Evolutionary conservation across 169 alveolate species (phyloP).

Genomic region (Eimeria praecox): DNA sequence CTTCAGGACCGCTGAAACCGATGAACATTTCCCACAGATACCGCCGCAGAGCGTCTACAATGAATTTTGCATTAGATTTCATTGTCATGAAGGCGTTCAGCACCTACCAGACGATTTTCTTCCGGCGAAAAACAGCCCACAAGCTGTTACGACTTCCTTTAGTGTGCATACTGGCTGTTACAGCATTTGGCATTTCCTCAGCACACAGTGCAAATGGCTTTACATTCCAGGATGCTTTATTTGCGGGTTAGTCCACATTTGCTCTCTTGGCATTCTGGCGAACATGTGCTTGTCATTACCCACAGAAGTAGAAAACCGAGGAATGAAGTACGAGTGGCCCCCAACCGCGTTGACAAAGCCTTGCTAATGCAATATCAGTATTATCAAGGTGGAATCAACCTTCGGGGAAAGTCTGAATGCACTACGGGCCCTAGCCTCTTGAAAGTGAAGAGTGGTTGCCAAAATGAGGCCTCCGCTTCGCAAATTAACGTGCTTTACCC

Average conservation of each 20-base stretch:
- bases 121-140: not conserved
- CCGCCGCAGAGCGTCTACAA: not conserved
- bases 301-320: not conserved
- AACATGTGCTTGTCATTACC: not conserved
- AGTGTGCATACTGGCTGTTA: not conserved
- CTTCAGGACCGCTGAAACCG: not conserved
- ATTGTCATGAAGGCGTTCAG: not conserved
- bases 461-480: not conserved
- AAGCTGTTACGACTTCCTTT: not conserved
- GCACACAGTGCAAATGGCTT: not conserved
- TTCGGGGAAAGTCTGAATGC: not conserved
- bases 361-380: not conserved
- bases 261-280: not conserved
- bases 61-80: not conserved
- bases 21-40: not conserved
- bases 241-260: slow-evolving; percentile 5
- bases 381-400: not conserved
- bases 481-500: not conserved
- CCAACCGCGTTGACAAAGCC: not conserved
- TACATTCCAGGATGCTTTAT: not conserved
- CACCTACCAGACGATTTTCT: not conserved
- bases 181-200: not conserved
- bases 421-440: not conserved
- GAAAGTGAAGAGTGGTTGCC: not conserved
- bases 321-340: not conserved